Evolutionary conservation across 306 rosid species (phyloP), one percentile per base, ranked within the genome.

Genomic region (Trichosanthes truncata): DNA sequence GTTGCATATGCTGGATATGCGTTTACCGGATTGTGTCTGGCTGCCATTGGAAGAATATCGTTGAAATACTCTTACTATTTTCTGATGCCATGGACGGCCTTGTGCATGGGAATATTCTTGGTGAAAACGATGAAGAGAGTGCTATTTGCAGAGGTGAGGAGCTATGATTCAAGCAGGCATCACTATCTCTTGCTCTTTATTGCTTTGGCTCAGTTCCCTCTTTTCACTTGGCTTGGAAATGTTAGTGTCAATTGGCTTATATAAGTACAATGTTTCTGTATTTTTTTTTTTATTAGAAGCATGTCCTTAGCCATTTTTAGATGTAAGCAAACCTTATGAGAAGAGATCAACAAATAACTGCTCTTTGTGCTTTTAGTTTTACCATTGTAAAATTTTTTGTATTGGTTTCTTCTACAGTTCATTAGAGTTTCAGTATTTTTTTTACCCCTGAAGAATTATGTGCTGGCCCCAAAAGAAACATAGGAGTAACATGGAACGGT

Each of bases 91-190:
- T 93, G 93, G 91, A 81, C 97, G 83, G 93, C 97, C 78, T 69
- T 93, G 79, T 91, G 96, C 92, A 95, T 93, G 97, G 99, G 97
- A 88, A 69, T 90, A 11, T 95, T 95, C 82, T 87, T 95, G 87
- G 99, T 95, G 89, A 95, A 95, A 87, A 93, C 97, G 9, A 89
- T 93, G 96, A 93, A 95, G 81, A 87, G 99, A 79, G 98, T 93
- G 52, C 94, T 95, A 52, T 93, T 95, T 67, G 97, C 97, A 0
- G 97, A 91, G 86, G 93, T 91, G 81, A 89, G 97, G 84, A 93
- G 89, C 78, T 93, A 88, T 76, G 97, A 95, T 87, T 93, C 99
- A 4, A 91, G 92, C 88, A 89, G 74, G 87, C 96, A 93, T 45
- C 99, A 95, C 86, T 93, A 93, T 85, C 97, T 95, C 56, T 88